phyloP scores from a whole-genome alignment of 257 asterid species.

The Vinca minor region DNA sequence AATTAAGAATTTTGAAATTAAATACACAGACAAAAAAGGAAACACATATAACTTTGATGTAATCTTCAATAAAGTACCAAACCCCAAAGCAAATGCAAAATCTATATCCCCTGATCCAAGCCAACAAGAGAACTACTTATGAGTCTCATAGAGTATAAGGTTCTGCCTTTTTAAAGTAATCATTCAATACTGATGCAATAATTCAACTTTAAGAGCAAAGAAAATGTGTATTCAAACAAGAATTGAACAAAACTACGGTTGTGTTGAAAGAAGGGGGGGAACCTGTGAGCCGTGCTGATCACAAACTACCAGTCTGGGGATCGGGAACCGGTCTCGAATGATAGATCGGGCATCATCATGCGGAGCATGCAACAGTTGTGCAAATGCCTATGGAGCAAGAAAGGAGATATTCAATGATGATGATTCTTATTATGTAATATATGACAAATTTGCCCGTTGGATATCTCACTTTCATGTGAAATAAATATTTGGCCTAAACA shows the following conservation, averaged over 20 bases:
- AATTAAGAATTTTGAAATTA: no score
- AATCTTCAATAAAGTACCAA: not conserved
- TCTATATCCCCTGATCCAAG: not conserved
- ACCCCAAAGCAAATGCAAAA: not conserved
- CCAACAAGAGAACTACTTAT: not conserved
- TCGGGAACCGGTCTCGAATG: constrained; percentile 83
- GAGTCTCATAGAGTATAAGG: not conserved
- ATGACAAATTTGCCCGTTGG: constrained; percentile 1
- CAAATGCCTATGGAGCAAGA: constrained; percentile 46
- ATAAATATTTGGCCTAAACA: not conserved
- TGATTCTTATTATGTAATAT: not conserved
- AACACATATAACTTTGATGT: not conserved
- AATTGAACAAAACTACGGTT: not conserved
- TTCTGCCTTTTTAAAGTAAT: not conserved
- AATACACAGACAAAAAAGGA: not conserved
- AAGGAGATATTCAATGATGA: not conserved
- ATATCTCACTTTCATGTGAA: not conserved
- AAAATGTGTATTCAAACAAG: not conserved
- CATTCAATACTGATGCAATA: not conserved
- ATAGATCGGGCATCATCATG: constrained; percentile 76
- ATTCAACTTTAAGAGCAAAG: not conserved
- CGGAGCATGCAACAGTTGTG: constrained; percentile 82
- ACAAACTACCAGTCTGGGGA: constrained; percentile 90
- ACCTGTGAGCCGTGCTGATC: constrained; percentile 99
- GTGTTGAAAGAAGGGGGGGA: not conserved